Evolutionary conservation across 441 rosid genomes (phyloP).

Genomic region (Populus hybrid): DNA sequence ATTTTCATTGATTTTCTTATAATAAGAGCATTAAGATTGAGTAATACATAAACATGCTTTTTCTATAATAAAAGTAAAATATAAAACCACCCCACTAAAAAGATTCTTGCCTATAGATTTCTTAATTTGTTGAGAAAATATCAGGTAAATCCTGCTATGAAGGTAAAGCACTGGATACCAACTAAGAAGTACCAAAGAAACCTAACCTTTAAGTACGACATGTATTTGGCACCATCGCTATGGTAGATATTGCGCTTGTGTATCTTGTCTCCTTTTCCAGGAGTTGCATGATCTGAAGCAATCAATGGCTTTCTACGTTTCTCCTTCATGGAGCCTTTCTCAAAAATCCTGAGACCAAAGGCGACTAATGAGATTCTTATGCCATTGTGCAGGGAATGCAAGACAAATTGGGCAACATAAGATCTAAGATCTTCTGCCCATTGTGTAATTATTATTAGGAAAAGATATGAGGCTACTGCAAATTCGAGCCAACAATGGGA

Average conservation of each 20-base stretch:
- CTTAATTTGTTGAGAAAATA: not conserved
- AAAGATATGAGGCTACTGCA: not conserved
- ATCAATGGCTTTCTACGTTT: slow-evolving; percentile 35
- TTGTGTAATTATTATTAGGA: not conserved
- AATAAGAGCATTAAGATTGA: not conserved
- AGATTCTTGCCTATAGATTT: not conserved
- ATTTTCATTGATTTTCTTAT: not conserved
- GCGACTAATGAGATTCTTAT: slow-evolving; percentile 13
- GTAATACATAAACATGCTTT: not conserved
- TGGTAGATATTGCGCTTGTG: slow-evolving; percentile 51
- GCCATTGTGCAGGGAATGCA: not conserved
- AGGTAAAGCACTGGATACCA: not conserved
- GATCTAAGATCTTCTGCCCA: not conserved
- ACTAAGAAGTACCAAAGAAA: slow-evolving; percentile 16
- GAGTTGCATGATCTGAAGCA: slow-evolving; percentile 45
- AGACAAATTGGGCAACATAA: not conserved
- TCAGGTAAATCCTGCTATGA: not conserved
- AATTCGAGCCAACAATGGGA: not conserved
- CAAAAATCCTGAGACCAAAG: slow-evolving; percentile 20
- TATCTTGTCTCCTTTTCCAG: slow-evolving; percentile 48
- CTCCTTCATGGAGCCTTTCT: slow-evolving; percentile 29
- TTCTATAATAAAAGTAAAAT: not conserved
- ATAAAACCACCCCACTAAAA: not conserved
- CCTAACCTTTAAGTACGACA: slow-evolving; percentile 88
- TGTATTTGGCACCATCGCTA: slow-evolving; percentile 77